Conservation (phyloP, 1,139 yeast species). For the Taphrina sp. region DNA sequence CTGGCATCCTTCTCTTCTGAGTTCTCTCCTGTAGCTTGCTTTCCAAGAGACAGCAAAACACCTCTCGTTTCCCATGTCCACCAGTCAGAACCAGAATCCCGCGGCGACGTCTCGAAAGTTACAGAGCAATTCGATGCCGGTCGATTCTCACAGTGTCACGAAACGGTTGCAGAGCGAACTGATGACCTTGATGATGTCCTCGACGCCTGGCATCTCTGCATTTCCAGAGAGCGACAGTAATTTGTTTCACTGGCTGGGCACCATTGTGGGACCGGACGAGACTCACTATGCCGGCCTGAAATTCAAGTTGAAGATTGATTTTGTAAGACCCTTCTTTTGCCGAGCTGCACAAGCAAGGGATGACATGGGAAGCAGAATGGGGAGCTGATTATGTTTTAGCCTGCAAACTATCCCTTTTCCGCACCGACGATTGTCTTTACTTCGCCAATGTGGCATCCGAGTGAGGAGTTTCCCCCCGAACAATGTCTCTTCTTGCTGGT, state of each 20-base stretch:
- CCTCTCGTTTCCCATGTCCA: conserved; percentile 2
- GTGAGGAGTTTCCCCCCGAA: no score
- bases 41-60: background rate
- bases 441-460: conserved; percentile 72
- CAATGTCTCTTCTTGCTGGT: no score
- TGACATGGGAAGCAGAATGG: no score
- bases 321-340: background rate
- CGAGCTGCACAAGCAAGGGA: background rate
- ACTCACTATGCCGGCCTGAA: conserved; percentile 43
- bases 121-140: conserved; percentile 7
- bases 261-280: conserved; percentile 61
- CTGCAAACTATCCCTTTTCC: conserved; percentile 59
- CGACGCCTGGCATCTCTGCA: conserved; percentile 54
- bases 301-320: conserved; percentile 16
- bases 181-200: conserved; percentile 46
- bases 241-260: conserved; percentile 59
- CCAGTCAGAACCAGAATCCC: conserved; percentile 20
- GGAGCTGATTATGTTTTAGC: conserved; percentile 49
- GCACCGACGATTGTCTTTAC: conserved; percentile 62
- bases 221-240: conserved; percentile 56
- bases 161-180: conserved; percentile 30
- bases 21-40: background rate
- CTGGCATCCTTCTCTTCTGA: background rate
- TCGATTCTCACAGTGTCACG: conserved; percentile 30
- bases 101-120: conserved; percentile 3